These are phyloP conservation scores for Cryptosporidium bovis DNA, from an alignment of 169 alveolate species.

Conservation along the genomic window DNA sequence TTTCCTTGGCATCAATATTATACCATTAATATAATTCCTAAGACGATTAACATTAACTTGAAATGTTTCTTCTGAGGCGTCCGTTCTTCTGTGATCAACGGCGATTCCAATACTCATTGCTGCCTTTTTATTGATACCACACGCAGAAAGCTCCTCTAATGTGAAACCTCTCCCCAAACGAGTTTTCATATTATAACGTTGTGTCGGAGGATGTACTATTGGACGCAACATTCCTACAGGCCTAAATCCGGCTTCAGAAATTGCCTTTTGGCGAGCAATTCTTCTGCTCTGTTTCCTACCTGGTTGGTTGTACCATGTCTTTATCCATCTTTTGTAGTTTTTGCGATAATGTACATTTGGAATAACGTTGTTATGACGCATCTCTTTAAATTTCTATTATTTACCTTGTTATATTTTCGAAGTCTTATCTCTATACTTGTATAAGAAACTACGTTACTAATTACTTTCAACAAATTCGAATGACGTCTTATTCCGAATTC, in stretches of 20 bases:
- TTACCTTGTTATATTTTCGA: too few relatives aligned
- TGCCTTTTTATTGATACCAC: constrained; percentile 92
- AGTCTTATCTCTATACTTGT: too few relatives aligned
- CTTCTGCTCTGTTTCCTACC: constrained; percentile 95
- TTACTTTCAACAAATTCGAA: too few relatives aligned
- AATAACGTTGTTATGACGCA: constrained; percentile 96
- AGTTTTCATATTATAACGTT: constrained; percentile 95
- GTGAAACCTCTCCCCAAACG: constrained; percentile 99
- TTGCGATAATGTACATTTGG: constrained; percentile 98
- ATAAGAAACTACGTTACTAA: too few relatives aligned
- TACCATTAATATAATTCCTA: constrained; percentile 93
- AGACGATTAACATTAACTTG: constrained; percentile 94
- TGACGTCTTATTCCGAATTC: too few relatives aligned
- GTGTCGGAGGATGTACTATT: constrained; percentile 94
- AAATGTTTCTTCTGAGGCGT: constrained; percentile 93
- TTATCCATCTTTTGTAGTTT: constrained; percentile 96
- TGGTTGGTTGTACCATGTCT: constrained; percentile 98
- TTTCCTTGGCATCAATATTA: constrained; percentile 95
- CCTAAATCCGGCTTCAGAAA: constrained; percentile 91
- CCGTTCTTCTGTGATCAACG: constrained; percentile 98
- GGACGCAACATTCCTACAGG: constrained; percentile 96
- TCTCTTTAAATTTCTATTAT: constrained; percentile 19
- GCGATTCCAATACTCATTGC: constrained; percentile 98
- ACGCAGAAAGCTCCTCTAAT: constrained; percentile 93
- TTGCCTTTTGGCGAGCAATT: constrained; percentile 89